Conservation (phyloP, 129 eudicot species). For the Pseudognaphalium luteoalbum region DNA sequence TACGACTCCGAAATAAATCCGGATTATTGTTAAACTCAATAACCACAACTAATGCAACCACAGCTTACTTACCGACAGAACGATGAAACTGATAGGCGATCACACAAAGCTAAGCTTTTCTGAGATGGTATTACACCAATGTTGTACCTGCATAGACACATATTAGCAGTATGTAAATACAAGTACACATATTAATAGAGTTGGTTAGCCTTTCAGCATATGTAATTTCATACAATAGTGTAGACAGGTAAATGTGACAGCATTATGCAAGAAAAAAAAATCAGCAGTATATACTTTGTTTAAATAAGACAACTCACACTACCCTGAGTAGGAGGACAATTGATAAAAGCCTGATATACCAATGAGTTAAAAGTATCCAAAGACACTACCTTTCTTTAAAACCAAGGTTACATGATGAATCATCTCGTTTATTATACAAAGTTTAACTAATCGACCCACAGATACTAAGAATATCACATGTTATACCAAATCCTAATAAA, state of each 20-base stretch:
- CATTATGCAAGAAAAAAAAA: not conserved
- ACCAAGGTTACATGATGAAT: not conserved
- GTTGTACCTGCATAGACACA: constrained; percentile 63
- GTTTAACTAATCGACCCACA: too few relatives aligned
- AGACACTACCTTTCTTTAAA: not conserved
- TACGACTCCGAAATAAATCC: not conserved
- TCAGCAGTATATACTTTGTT: not conserved
- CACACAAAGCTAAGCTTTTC: constrained; percentile 81
- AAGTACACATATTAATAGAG: not conserved
- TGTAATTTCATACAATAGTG: not conserved
- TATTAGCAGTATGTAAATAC: not conserved
- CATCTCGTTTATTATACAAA: not conserved
- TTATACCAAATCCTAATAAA: too few relatives aligned
- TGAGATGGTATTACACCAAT: constrained; percentile 87
- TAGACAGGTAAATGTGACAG: not conserved
- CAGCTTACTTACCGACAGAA: constrained; percentile 74
- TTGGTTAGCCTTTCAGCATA: not conserved
- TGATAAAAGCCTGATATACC: not conserved
- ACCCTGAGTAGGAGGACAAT: not conserved
- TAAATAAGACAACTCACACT: not conserved
- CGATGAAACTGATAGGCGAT: constrained; percentile 70
- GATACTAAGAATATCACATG: too few relatives aligned
- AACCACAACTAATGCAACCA: not conserved
- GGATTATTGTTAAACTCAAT: not conserved
- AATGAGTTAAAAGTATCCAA: not conserved